Base-by-base conservation (phyloP, 1,139 yeast species). In the Nakaseomyces glabratus region DNA sequence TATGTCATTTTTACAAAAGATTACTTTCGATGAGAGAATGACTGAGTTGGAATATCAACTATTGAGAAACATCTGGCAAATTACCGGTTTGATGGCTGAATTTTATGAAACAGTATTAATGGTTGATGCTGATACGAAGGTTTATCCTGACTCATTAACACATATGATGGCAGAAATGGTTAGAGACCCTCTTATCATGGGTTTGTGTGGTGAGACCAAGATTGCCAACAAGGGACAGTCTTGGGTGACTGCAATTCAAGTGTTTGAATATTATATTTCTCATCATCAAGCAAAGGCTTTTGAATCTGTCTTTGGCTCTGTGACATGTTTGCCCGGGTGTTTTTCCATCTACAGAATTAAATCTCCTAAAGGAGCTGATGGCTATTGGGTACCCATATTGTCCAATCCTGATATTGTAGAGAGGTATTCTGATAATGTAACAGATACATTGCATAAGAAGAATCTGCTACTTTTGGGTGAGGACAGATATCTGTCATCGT, bases 111-210 rank as follows among this genome's bases (percentile, higher is more conserved):
- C 80, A 32, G 76, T 82, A 24, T 64, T 90, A 30, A 88, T 90
- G 96, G 96, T 90, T 20, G 98, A 90, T 65, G 98, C 98, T 1
- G 98, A 90, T 63, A 88, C 97, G 0, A 78, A 77, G 55, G 88
- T 88, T 3, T 86, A 69, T 58, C 95, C 95, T 0, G 96, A 88
- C 57, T 79, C 93, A 9, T 51, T 88, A 43, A 84, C 93, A 6
- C 97, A 90, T 53, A 85, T 90, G 96, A 71, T 73, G 45, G 95
- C 94, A 1, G 85, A 82, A 52, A 78, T 90, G 88, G 93, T 86
- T 12, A 79, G 75, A 50, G 95, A 90, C 57, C 94, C 96, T 1
- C 66, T 67, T 45, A 68, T 90, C 38, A 88, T 90, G 96, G 98
- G 97, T 2, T 66, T 90, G 31, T 90, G 98, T 67, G 98, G 98